Evolutionary conservation across 495 filamentous ascomycete species (phyloP).

Genomic region (Penicillium salamii): DNA sequence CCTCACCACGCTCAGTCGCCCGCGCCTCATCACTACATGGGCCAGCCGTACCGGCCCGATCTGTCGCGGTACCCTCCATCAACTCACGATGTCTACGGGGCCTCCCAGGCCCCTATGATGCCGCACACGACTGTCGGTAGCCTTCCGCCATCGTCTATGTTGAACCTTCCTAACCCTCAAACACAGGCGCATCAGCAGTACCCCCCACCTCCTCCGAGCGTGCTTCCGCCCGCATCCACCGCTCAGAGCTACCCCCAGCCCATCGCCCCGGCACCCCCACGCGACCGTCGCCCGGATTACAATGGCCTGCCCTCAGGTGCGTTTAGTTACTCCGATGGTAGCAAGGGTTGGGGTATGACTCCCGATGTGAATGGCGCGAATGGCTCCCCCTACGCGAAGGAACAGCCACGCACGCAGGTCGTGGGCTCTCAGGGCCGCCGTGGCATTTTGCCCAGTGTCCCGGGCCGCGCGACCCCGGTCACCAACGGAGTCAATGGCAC

Average conservation of each 20-base stretch:
- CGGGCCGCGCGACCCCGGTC: conserved; percentile 69
- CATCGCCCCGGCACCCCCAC: conserved; percentile 66
- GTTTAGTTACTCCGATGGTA: conserved; percentile 46
- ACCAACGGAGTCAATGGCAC: conserved; percentile 54
- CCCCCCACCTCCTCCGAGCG: conserved; percentile 59
- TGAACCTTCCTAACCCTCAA: conserved; percentile 49
- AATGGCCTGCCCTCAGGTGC: conserved; percentile 63
- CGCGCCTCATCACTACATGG: conserved; percentile 55
- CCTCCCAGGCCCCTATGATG: conserved; percentile 43
- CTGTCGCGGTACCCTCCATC: conserved; percentile 61
- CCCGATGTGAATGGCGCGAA: conserved; percentile 41
- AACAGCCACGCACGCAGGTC: conserved; percentile 75
- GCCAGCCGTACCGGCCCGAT: conserved; percentile 57
- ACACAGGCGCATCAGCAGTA: conserved; percentile 54
- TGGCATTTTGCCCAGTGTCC: conserved; percentile 86
- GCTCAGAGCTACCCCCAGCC: conserved; percentile 68
- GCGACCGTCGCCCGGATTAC: conserved; percentile 51
- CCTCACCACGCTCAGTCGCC: conserved; percentile 53
- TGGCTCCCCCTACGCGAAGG: conserved; percentile 43
- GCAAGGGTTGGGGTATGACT: conserved; percentile 39
- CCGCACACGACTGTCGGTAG: conserved; percentile 58
- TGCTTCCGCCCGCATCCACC: conserved; percentile 63
- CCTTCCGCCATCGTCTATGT: conserved; percentile 50
- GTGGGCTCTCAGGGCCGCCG: conserved; percentile 89
- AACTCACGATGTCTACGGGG: conserved; percentile 59